phyloP scores from a whole-genome alignment of 768 basidiomycete species.

The Termitomyces bulborhizus region DNA sequence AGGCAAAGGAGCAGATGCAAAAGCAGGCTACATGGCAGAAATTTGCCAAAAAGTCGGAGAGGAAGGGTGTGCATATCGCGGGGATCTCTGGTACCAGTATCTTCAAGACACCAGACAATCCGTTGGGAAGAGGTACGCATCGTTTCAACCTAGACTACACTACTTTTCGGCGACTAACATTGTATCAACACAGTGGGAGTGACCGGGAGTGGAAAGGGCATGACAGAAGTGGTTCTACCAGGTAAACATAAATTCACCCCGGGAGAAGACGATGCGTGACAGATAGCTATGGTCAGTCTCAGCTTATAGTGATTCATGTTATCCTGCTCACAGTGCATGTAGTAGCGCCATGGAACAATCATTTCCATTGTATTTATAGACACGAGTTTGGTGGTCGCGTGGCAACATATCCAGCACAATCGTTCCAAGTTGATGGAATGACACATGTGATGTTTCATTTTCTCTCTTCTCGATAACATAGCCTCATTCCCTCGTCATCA shows the following conservation, averaged over 20 bases:
- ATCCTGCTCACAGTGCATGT: background rate
- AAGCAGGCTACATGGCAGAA: slow-evolving; percentile 92
- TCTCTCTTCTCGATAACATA: slow-evolving; percentile 17
- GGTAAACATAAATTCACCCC: slow-evolving; percentile 72
- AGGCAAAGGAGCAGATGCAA: slow-evolving; percentile 80
- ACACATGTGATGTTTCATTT: slow-evolving; percentile 28
- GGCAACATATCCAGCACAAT: background rate
- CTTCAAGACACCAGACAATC: slow-evolving; percentile 93
- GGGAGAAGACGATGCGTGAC: slow-evolving; percentile 37
- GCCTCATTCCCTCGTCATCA: slow-evolving; percentile 22
- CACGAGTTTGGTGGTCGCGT: background rate
- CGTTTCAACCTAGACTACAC: slow-evolving; percentile 10
- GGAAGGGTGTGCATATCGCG: slow-evolving; percentile 88
- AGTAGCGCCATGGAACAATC: background rate
- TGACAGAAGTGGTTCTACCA: slow-evolving; percentile 67
- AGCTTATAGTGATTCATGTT: background rate
- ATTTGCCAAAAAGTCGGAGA: slow-evolving; percentile 91
- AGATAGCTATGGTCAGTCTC: slow-evolving; percentile 6
- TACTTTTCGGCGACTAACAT: slow-evolving; percentile 14
- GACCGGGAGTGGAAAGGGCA: slow-evolving; percentile 83
- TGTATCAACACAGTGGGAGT: slow-evolving; percentile 66
- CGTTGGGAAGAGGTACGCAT: slow-evolving; percentile 70
- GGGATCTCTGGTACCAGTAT: slow-evolving; percentile 86
- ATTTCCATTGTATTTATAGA: slow-evolving; percentile 1
- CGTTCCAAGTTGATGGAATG: slow-evolving; percentile 1